A percentile compares a stretch with the other conserved stretches of the same genome.
These are phyloP conservation scores for Ramularia endophylla DNA, from an alignment of 2,329 filamentous ascomycete species.

Conservation along the genomic window DNA sequence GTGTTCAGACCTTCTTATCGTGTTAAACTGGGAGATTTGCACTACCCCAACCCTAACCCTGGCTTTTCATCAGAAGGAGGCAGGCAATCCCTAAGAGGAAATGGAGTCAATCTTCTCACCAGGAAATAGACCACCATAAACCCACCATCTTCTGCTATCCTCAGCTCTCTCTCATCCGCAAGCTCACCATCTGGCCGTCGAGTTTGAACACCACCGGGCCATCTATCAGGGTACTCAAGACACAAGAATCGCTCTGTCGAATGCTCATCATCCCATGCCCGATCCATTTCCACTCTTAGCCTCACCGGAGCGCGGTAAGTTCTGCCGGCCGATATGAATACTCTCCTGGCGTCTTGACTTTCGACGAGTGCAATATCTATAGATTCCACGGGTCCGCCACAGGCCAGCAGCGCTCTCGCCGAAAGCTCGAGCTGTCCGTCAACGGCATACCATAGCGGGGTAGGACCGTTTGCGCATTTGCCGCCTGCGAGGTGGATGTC, in stretches of 20 bases:
- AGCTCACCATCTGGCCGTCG: constrained; percentile 48
- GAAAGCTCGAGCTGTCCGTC: constrained; percentile 8
- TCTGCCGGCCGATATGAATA: constrained; percentile 5
- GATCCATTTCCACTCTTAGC: constrained; percentile 1
- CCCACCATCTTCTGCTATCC: too few species aligned
- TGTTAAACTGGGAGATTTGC: too few species aligned
- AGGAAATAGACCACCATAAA: too few species aligned
- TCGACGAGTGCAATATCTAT: constrained; percentile 1
- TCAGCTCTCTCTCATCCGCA: constrained; percentile 30
- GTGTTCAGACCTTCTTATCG: too few species aligned
- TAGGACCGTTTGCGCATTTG: constrained; percentile 11
- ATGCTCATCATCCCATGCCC: constrained; percentile 7
- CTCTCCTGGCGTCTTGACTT: constrained; percentile 6
- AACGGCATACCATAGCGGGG: constrained; percentile 10
- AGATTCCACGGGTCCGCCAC: constrained; percentile 11
- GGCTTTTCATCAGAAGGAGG: too few species aligned
- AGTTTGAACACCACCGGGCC: constrained; percentile 1
- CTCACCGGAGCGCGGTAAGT: constrained; percentile 4
- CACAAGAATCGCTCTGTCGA: constrained; percentile 9
- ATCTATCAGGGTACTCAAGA: constrained; percentile 11
- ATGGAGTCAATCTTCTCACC: too few species aligned
- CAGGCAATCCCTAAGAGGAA: too few species aligned
- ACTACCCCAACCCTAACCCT: too few species aligned
- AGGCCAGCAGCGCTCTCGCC: constrained; percentile 7
- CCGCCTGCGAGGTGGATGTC: constrained; percentile 11